These are phyloP conservation scores for Podospora pseudoanserina DNA, from an alignment of 495 filamentous ascomycete genomes.

Conservation along the genomic window DNA sequence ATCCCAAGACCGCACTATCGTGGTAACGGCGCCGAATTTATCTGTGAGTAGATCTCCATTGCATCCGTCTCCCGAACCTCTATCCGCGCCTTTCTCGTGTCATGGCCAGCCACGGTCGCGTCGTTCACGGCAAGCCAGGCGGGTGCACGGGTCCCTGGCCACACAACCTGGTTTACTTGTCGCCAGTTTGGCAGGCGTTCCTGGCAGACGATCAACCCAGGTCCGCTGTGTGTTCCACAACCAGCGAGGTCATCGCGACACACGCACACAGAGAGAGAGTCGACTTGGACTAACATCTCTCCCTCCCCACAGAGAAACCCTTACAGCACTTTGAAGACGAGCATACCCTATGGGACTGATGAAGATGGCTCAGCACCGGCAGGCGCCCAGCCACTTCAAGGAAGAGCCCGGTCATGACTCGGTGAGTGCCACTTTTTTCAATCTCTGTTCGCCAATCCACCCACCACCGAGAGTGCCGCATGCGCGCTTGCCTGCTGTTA, in stretches of 20 bases:
- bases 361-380: conserved; percentile 40
- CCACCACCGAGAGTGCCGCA: conserved; percentile 16
- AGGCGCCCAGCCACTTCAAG: conserved; percentile 39
- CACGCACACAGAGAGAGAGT: background rate
- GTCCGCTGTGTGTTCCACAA: conserved; percentile 23
- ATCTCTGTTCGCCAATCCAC: conserved; percentile 10
- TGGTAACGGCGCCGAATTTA: background rate
- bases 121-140: background rate
- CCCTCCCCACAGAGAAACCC: conserved; percentile 1
- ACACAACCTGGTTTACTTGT: conserved; percentile 29
- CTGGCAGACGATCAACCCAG: conserved; percentile 22
- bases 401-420: conserved; percentile 37
- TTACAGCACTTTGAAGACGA: conserved; percentile 1
- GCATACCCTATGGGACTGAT: conserved; percentile 34
- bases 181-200: conserved; percentile 20
- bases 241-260: background rate
- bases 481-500: background rate
- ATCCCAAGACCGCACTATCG: background rate
- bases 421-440: conserved; percentile 31
- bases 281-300: conserved; percentile 14
- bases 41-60: conserved; percentile 12
- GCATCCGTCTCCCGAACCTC: conserved; percentile 1
- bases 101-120: background rate
- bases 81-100: background rate
- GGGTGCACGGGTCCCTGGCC: conserved; percentile 23